A percentile compares a stretch with the other conserved stretches of the same genome.
phyloP scores from a whole-genome alignment of 352 stramenopile genomes.

The Phytopythium litorale region DNA sequence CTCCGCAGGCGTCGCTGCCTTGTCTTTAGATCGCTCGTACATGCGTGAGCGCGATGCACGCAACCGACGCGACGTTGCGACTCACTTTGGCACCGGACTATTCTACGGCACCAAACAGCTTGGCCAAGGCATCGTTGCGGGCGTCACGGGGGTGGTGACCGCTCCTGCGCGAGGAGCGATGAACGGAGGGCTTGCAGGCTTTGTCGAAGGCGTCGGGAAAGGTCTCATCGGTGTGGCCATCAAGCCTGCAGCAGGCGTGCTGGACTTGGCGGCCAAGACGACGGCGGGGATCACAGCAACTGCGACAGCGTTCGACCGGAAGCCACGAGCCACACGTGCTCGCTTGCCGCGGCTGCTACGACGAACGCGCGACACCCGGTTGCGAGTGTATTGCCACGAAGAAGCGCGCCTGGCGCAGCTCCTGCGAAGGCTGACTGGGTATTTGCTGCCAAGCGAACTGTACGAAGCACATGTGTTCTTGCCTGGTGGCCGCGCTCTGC shows the following conservation, averaged over 20 bases:
- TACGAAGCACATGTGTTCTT: conserved; percentile 79
- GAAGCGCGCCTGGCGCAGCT: conserved; percentile 68
- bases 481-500: conserved; percentile 50
- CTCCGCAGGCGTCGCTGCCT: conserved; percentile 85
- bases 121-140: conserved; percentile 86
- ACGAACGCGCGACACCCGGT: conserved; percentile 63
- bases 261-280: conserved; percentile 77
- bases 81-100: conserved; percentile 78
- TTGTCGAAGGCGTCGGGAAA: conserved; percentile 87
- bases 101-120: conserved; percentile 90
- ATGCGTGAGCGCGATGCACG: conserved; percentile 73
- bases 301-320: conserved; percentile 79
- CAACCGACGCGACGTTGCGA: conserved; percentile 79
- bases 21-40: conserved; percentile 91
- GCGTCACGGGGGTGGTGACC: conserved; percentile 90
- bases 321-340: conserved; percentile 52
- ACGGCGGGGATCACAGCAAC: conserved; percentile 84
- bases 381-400: conserved; percentile 73
- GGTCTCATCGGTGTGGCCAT: conserved; percentile 86
- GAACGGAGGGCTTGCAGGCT: conserved; percentile 86
- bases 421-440: conserved; percentile 47
- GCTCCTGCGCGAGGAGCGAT: conserved; percentile 87
- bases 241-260: conserved; percentile 82
- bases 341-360: conserved; percentile 74
- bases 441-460: conserved; percentile 65